Evolutionary conservation across 768 basidiomycete species (phyloP), one percentile per base, ranked within the genome.

Genomic region (Lactifluus pinguis): DNA sequence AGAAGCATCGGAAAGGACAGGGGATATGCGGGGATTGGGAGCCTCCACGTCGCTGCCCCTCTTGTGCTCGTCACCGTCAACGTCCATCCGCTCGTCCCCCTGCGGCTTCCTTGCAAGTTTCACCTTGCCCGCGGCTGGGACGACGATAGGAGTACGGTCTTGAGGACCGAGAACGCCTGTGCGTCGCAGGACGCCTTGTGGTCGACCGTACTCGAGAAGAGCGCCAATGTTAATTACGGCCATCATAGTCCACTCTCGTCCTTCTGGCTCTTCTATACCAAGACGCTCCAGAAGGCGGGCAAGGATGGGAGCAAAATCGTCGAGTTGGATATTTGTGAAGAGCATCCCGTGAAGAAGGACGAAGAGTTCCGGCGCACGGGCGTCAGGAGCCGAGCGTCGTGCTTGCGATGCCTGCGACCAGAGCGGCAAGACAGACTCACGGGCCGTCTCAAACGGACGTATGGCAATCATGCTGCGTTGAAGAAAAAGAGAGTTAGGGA

Each of bases 161-260:
- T 60, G 52, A 52, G 79, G 72, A 30, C 79, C 63, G 8, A 59
- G 6, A 2, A 21, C 83, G 14, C 86, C 81, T 3, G 82, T 76
- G 63, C 80, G 84, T 55, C 83, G 80, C 51, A 98, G 73, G 6
- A 91, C 74, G 3, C 92, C 85, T 6, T 78, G 80, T 3, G 85
- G 78, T 30, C 83, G 79, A 38, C 97, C 95, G 67, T 95, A 98
- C 72, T 98, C 94, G 68, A 98, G 76, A 9, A 97, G 72, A 0
- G 89, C 82, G 4, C 83, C 79, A 36, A 98, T 78, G 71, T 95
- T 95, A 66, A 92, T 77, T 49, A 88, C 76, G 0, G 84, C 95
- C 92, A 98, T 95, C 88, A 95, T 93, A 66, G 92, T 86, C 97
- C 97, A 99, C 59, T 95, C 92, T 32, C 86, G 83, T 69, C 86